A percentile compares a stretch with the other conserved stretches of the same genome.
These are phyloP conservation scores for Sarocladium brachiariae DNA, from an alignment of 2,329 filamentous ascomycete genomes.

Conservation along the genomic window DNA sequence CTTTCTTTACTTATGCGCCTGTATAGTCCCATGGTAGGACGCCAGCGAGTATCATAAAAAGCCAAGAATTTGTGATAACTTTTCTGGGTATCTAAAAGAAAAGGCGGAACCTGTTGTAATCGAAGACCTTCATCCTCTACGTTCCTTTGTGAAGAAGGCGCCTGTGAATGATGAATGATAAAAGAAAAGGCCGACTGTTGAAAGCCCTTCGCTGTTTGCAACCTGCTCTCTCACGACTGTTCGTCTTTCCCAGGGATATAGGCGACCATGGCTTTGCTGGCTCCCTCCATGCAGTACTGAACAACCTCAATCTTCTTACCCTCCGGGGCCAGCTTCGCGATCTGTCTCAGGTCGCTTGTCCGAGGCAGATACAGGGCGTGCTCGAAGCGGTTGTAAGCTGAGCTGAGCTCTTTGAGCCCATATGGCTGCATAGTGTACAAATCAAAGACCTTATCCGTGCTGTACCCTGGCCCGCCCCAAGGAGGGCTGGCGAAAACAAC, in stretches of 20 bases:
- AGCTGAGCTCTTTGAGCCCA: slow-evolving; percentile 55
- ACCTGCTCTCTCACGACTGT: background rate
- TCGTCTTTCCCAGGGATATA: slow-evolving; percentile 41
- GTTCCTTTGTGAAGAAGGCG: no score
- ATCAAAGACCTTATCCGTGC: slow-evolving; percentile 66
- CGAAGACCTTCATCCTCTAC: no score
- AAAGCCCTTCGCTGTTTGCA: no score
- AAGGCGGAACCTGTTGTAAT: no score
- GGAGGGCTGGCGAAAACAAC: slow-evolving; percentile 53
- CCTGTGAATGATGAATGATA: no score
- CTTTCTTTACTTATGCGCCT: no score
- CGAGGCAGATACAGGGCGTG: slow-evolving; percentile 78
- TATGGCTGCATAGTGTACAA: slow-evolving; percentile 86
- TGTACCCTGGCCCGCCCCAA: slow-evolving; percentile 53
- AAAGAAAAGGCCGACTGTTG: no score
- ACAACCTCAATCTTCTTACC: slow-evolving; percentile 61
- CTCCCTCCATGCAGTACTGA: slow-evolving; percentile 87
- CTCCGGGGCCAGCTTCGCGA: slow-evolving; percentile 51
- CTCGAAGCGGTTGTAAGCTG: slow-evolving; percentile 51
- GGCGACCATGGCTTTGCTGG: slow-evolving; percentile 74
- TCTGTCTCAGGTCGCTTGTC: slow-evolving; percentile 73
- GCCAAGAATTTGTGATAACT: no score
- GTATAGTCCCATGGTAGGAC: no score
- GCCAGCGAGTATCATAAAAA: no score
- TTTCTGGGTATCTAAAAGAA: no score